These are phyloP conservation scores for Globisporangium sylvaticum DNA, from an alignment of 352 stramenopile genomes.

Conservation along the genomic window DNA sequence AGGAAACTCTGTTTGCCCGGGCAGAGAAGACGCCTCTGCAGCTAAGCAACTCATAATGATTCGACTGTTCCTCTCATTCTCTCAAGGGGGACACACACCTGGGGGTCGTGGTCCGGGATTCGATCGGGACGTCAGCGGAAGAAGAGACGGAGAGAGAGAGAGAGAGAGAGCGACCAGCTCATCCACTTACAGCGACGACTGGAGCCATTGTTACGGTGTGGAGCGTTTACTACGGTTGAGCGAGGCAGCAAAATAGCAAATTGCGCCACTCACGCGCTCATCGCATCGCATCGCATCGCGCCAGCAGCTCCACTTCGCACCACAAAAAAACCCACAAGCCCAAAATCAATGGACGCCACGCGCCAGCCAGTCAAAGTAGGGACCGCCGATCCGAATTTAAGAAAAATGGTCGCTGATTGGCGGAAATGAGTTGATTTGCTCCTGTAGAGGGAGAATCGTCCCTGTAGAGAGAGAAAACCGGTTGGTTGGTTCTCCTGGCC, in stretches of 20 bases:
- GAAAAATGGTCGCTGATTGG: constrained; percentile 25
- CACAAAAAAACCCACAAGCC: not conserved
- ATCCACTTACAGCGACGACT: constrained; percentile 36
- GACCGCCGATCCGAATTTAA: not conserved
- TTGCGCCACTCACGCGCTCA: not conserved
- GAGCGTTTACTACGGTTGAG: constrained; percentile 27
- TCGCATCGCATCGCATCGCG: not conserved
- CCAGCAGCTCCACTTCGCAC: not conserved
- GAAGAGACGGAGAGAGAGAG: not conserved
- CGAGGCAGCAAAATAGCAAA: constrained; percentile 28
- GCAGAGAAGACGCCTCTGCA: constrained; percentile 84
- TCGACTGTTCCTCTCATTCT: not conserved
- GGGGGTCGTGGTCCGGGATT: not conserved
- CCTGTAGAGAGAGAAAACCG: constrained; percentile 45
- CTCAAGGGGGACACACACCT: constrained; percentile 7
- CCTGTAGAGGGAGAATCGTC: constrained; percentile 18
- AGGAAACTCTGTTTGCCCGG: constrained; percentile 88
- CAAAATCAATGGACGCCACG: constrained; percentile 34
- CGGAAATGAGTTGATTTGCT: constrained; percentile 18
- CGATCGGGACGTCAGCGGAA: not conserved
- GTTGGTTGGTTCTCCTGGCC: constrained; percentile 37
- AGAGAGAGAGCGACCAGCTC: constrained; percentile 4
- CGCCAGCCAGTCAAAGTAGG: constrained; percentile 1
- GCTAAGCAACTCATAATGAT: constrained; percentile 74
- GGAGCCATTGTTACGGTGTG: constrained; percentile 44